These are phyloP conservation scores for Avena atlantica DNA, from an alignment of 176 grass and related monocot genomes.

Conservation along the genomic window DNA sequence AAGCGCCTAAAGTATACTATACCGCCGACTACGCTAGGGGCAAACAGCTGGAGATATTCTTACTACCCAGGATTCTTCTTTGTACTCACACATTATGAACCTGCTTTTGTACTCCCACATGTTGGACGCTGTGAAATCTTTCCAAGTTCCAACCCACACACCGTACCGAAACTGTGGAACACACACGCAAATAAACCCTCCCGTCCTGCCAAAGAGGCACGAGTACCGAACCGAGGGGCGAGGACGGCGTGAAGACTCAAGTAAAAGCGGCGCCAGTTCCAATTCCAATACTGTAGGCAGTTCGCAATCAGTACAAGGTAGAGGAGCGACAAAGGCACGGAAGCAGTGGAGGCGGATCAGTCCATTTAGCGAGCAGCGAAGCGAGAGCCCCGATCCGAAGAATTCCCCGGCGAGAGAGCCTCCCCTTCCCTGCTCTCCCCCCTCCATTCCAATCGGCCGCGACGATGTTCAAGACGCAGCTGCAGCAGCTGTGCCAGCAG, in stretches of 20 bases:
- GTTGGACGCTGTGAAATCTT: neutral
- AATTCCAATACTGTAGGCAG: neutral
- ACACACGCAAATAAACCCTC: too few relatives aligned
- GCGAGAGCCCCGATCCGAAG: neutral
- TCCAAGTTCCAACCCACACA: neutral
- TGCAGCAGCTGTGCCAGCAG: slow-evolving; percentile 78
- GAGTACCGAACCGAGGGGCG: neutral
- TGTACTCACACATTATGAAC: too few relatives aligned
- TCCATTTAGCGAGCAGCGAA: neutral
- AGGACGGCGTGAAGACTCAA: neutral
- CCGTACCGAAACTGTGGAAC: neutral
- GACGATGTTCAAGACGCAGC: slow-evolving; percentile 65
- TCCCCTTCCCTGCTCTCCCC: neutral
- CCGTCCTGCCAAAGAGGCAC: neutral
- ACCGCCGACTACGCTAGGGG: too few relatives aligned
- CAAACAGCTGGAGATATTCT: too few relatives aligned
- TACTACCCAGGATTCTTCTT: too few relatives aligned
- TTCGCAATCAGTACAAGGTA: neutral
- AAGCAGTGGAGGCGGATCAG: neutral
- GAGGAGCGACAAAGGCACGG: neutral
- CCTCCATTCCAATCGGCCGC: neutral
- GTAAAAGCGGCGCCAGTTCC: neutral
- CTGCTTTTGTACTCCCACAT: too few relatives aligned
- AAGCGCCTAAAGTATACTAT: too few relatives aligned
- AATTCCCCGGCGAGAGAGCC: neutral